phyloP scores from a whole-genome alignment of 2,329 filamentous ascomycete species.

The Volutella citrinella region DNA sequence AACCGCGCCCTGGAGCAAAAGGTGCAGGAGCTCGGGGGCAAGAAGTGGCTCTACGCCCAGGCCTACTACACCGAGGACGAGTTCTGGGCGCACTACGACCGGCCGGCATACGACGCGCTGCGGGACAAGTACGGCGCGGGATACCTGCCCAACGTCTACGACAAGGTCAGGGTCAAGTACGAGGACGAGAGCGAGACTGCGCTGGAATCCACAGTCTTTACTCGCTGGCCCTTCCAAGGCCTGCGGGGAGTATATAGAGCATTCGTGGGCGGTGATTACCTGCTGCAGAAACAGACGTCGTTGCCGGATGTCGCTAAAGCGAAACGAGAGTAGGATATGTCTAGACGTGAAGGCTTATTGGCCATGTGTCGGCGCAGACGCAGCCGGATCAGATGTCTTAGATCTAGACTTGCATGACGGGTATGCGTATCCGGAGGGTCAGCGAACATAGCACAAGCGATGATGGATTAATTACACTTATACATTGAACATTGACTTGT shows the following conservation, averaged over 20 bases:
- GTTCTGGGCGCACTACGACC: slow-evolving; percentile 65
- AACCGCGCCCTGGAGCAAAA: slow-evolving; percentile 62
- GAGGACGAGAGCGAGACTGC: slow-evolving; percentile 30
- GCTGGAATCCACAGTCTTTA: slow-evolving; percentile 31
- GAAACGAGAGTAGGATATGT: not conserved
- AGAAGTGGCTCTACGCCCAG: slow-evolving; percentile 70
- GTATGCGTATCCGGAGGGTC: too few relatives aligned
- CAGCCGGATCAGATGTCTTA: too few relatives aligned
- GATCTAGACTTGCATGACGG: too few relatives aligned
- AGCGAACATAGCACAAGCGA: too few relatives aligned
- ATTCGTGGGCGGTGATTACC: slow-evolving; percentile 43
- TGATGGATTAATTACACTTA: too few relatives aligned
- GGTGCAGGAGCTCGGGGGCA: slow-evolving; percentile 57
- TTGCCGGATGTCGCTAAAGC: slow-evolving; percentile 3
- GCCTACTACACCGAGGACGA: slow-evolving; percentile 66
- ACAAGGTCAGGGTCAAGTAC: slow-evolving; percentile 59
- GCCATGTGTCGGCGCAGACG: too few relatives aligned
- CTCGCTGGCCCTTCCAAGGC: slow-evolving; percentile 41
- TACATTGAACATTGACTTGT: too few relatives aligned
- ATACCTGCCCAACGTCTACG: slow-evolving; percentile 61
- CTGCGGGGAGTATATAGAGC: slow-evolving; percentile 46
- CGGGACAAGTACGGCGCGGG: slow-evolving; percentile 56
- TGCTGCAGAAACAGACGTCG: slow-evolving; percentile 34
- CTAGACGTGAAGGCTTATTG: slow-evolving; percentile 3
- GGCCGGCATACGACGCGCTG: slow-evolving; percentile 55